phyloP scores from a whole-genome alignment of 192 early-diverging fungal species.

The Spinellus fusiger region DNA sequence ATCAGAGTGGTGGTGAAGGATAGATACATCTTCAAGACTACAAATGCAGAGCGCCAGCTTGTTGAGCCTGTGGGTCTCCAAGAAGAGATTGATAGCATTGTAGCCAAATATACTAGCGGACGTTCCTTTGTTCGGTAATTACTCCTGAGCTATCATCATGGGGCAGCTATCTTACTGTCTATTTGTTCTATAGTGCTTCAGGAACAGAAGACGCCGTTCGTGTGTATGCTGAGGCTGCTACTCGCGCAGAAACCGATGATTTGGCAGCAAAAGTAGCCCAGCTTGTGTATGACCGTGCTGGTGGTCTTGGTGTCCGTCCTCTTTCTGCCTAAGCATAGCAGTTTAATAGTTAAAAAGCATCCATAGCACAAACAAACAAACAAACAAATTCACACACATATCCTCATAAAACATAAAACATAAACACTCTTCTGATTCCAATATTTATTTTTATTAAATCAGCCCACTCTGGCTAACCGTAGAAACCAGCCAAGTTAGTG shows the following conservation, averaged over 20 bases:
- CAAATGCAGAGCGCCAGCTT: slow-evolving; percentile 93
- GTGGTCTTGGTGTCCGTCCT: slow-evolving; percentile 86
- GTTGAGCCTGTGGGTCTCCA: slow-evolving; percentile 85
- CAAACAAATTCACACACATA: neutral
- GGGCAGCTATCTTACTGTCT: neutral
- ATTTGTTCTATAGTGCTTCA: slow-evolving; percentile 59
- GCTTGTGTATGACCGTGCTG: slow-evolving; percentile 88
- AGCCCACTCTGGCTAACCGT: no score
- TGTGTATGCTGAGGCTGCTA: slow-evolving; percentile 98
- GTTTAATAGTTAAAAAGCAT: neutral
- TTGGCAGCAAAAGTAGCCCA: slow-evolving; percentile 84
- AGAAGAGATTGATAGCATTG: slow-evolving; percentile 73
- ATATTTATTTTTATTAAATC: no score
- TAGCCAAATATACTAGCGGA: slow-evolving; percentile 78
- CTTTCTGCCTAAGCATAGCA: slow-evolving; percentile 2
- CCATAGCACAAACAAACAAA: neutral
- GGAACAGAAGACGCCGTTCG: slow-evolving; percentile 99
- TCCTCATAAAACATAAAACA: neutral
- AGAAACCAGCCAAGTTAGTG: no score
- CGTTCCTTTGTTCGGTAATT: slow-evolving; percentile 88
- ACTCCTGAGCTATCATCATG: neutral
- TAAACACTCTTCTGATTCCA: neutral
- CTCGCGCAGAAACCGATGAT: slow-evolving; percentile 82
- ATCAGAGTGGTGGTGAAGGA: slow-evolving; percentile 93
- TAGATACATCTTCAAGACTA: slow-evolving; percentile 87